Evolutionary conservation across 1,139 yeast species (phyloP).

Genomic region (Pneumocystis sp.): DNA sequence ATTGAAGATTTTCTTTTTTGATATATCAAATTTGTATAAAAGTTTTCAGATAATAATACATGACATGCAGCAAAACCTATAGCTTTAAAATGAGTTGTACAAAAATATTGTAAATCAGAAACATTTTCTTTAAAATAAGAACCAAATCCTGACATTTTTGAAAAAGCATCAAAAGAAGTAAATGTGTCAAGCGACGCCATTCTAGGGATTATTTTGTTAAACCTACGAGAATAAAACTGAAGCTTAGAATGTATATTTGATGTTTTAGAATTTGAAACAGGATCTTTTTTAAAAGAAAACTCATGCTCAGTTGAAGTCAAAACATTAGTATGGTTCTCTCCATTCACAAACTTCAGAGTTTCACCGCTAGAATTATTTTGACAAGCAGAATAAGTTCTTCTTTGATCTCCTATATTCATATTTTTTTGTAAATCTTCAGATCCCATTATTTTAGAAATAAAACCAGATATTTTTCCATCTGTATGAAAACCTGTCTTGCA

Average conservation of each 20-base stretch:
- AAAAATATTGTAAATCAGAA: not conserved
- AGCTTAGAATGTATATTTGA: not conserved
- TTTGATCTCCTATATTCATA: not conserved
- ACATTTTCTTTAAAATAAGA: not conserved
- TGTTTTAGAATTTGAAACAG: not conserved
- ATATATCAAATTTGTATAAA: not conserved
- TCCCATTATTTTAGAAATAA: not conserved
- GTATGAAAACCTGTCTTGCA: not conserved
- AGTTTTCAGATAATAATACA: not conserved
- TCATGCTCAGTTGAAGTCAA: not conserved
- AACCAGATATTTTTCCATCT: not conserved
- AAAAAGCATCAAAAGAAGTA: not conserved
- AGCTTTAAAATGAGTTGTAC: not conserved
- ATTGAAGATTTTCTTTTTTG: not conserved
- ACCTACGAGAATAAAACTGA: not conserved
- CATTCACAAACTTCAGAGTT: not conserved
- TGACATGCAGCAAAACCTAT: not conserved
- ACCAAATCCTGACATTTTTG: not conserved
- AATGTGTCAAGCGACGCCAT: not conserved
- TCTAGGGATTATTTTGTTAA: not conserved
- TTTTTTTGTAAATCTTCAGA: not conserved
- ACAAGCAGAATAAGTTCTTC: not conserved
- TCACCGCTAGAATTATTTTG: not conserved
- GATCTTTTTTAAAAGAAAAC: not conserved
- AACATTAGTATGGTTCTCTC: not conserved